Percentiles rank a stretch among this genome's conserved stretches.
Conservation (phyloP, 208 protist species). For the Leishmania martiniquensis region DNA sequence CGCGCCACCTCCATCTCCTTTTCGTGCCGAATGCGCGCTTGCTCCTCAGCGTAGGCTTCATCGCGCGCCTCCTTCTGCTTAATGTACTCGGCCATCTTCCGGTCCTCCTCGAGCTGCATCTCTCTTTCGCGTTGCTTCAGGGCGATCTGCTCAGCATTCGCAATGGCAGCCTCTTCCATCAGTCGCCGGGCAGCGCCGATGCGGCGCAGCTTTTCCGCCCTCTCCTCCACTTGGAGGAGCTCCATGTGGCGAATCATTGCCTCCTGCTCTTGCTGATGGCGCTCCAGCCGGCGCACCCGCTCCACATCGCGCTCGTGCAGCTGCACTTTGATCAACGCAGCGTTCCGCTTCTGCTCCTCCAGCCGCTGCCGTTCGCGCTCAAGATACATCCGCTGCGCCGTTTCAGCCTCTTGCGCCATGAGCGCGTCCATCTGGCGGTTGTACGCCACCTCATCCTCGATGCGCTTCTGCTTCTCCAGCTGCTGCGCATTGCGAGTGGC, state of each 20-base stretch:
- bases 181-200: constrained; percentile 73
- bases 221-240: constrained; percentile 86
- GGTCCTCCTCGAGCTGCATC: constrained; percentile 86
- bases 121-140: constrained; percentile 86
- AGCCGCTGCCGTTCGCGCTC: constrained; percentile 86
- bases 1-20: constrained; percentile 92
- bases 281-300: constrained; percentile 86
- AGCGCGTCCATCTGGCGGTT: constrained; percentile 77
- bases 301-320: constrained; percentile 90
- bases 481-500: constrained; percentile 92
- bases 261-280: constrained; percentile 93
- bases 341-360: constrained; percentile 84
- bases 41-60: constrained; percentile 85
- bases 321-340: constrained; percentile 89
- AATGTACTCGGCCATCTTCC: constrained; percentile 88
- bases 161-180: constrained; percentile 93
- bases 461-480: constrained; percentile 70
- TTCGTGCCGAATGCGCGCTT: constrained; percentile 78
- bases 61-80: constrained; percentile 85
- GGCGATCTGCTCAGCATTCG: constrained; percentile 94
- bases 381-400: constrained; percentile 89
- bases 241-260: constrained; percentile 93
- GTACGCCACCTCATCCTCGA: constrained; percentile 68
- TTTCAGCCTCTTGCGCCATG: constrained; percentile 87
- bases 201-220: constrained; percentile 81